phyloP scores from a whole-genome alignment of 2,329 filamentous ascomycete species.

The Ustilaginoidea virens region DNA sequence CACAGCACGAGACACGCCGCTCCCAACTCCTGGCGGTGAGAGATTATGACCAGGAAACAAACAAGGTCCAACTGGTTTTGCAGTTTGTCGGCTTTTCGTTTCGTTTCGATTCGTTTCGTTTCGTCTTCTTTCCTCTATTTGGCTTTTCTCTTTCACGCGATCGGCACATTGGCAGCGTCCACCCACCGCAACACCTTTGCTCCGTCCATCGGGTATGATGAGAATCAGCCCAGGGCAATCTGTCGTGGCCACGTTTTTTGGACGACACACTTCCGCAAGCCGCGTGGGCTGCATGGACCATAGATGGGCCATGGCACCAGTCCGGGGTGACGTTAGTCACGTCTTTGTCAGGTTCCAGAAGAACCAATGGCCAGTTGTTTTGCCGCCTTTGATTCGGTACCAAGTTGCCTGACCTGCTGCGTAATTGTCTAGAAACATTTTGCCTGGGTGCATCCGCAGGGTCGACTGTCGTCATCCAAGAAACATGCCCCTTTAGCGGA shows the following conservation, averaged over 20 bases:
- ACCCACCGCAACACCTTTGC: too few species aligned
- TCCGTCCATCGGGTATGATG: not conserved
- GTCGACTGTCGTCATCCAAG: not conserved
- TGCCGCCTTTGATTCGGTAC: not conserved
- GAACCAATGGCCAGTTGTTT: not conserved
- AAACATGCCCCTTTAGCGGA: not conserved
- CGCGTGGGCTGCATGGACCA: slow-evolving; percentile 2
- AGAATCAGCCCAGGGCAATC: slow-evolving; percentile 1
- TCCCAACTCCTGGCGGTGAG: too few species aligned
- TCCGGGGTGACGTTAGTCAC: slow-evolving; percentile 14
- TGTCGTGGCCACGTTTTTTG: slow-evolving; percentile 5
- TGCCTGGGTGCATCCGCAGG: too few species aligned
- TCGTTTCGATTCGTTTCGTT: too few species aligned
- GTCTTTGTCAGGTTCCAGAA: slow-evolving; percentile 14
- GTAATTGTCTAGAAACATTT: slow-evolving; percentile 41
- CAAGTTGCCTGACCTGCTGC: slow-evolving; percentile 3
- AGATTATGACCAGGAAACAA: too few species aligned
- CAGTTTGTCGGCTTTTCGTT: too few species aligned
- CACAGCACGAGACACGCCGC: too few species aligned
- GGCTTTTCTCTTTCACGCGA: too few species aligned
- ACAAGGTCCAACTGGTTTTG: too few species aligned
- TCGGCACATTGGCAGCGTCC: too few species aligned
- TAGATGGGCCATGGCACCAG: too few species aligned
- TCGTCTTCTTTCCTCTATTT: too few species aligned
- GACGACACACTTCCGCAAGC: slow-evolving; percentile 1